Conservation (phyloP, 1,284 basidiomycete species). For the Sporisorium sorghi region DNA sequence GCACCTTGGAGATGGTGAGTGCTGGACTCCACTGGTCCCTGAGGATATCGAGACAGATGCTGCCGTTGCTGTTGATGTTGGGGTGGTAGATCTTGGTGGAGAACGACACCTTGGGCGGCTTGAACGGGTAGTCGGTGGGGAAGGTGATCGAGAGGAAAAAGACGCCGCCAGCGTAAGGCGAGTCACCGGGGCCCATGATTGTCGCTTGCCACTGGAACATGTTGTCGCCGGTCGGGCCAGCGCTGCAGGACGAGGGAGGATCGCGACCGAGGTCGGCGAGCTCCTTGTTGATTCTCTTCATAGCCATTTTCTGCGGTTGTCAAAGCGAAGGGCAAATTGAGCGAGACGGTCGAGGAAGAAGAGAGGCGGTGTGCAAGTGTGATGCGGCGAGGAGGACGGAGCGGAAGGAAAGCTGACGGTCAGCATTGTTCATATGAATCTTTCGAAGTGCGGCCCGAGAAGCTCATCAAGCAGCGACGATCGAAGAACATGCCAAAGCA, state of each 20-base stretch:
- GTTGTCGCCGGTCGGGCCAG: slow-evolving; percentile 69
- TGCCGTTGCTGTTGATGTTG: slow-evolving; percentile 97
- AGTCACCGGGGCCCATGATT: slow-evolving; percentile 68
- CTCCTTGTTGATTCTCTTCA: slow-evolving; percentile 70
- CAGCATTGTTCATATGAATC: background rate
- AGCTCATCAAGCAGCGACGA: background rate
- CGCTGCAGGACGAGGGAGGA: slow-evolving; percentile 68
- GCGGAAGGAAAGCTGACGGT: background rate
- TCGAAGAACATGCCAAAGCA: background rate
- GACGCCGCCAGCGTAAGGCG: slow-evolving; percentile 66
- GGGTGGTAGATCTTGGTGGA: slow-evolving; percentile 93
- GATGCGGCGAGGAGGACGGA: background rate
- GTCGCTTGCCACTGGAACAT: slow-evolving; percentile 70
- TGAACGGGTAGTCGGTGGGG: slow-evolving; percentile 71
- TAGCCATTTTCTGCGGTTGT: slow-evolving; percentile 59
- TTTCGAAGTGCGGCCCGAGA: background rate
- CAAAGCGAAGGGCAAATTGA: background rate
- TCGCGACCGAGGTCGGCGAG: slow-evolving; percentile 68
- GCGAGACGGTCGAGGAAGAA: background rate
- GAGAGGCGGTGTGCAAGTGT: background rate
- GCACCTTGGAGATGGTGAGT: slow-evolving; percentile 90
- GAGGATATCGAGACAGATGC: slow-evolving; percentile 97
- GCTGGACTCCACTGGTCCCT: slow-evolving; percentile 85
- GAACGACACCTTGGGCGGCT: slow-evolving; percentile 98
- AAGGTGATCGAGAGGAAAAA: slow-evolving; percentile 77